phyloP scores from a whole-genome alignment of 345 rosid species.

The Raphanus raphanistrum region DNA sequence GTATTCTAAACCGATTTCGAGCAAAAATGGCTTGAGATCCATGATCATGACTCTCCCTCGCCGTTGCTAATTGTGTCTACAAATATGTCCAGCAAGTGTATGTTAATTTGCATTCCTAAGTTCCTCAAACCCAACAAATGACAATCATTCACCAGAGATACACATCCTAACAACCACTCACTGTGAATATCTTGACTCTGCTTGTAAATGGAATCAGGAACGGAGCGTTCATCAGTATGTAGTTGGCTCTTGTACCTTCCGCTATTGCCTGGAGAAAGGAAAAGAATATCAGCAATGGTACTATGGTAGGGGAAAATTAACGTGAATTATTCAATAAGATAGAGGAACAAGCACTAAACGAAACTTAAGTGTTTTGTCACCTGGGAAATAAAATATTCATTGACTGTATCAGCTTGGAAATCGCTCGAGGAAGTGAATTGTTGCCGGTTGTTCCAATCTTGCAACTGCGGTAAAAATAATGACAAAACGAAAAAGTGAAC shows the following conservation, averaged over 20 bases:
- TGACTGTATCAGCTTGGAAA: constrained; percentile 91
- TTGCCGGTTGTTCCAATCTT: constrained; percentile 94
- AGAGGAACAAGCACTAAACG: not conserved
- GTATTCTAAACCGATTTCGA: constrained; percentile 86
- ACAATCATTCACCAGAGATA: constrained; percentile 14
- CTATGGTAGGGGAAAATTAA: constrained; percentile 7
- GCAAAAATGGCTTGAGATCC: constrained; percentile 75
- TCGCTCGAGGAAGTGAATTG: constrained; percentile 75
- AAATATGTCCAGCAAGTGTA: constrained; percentile 19
- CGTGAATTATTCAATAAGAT: not conserved
- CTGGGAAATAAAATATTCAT: constrained; percentile 92
- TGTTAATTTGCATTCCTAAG: constrained; percentile 3
- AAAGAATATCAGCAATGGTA: constrained; percentile 23
- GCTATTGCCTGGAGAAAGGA: constrained; percentile 61
- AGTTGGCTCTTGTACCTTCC: constrained; percentile 88
- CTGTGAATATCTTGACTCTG: constrained; percentile 92
- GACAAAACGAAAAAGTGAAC: constrained; percentile 23
- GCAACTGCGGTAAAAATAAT: constrained; percentile 56
- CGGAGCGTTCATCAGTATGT: constrained; percentile 93
- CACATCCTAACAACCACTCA: constrained; percentile 48
- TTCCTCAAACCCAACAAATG: constrained; percentile 11
- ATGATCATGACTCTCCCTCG: constrained; percentile 67
- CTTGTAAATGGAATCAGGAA: constrained; percentile 94
- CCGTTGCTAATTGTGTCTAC: constrained; percentile 75
- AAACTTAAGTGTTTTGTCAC: constrained; percentile 47